Conservation (phyloP, 2,329 filamentous ascomycete genomes). For the Fusarium oligoseptatum region DNA sequence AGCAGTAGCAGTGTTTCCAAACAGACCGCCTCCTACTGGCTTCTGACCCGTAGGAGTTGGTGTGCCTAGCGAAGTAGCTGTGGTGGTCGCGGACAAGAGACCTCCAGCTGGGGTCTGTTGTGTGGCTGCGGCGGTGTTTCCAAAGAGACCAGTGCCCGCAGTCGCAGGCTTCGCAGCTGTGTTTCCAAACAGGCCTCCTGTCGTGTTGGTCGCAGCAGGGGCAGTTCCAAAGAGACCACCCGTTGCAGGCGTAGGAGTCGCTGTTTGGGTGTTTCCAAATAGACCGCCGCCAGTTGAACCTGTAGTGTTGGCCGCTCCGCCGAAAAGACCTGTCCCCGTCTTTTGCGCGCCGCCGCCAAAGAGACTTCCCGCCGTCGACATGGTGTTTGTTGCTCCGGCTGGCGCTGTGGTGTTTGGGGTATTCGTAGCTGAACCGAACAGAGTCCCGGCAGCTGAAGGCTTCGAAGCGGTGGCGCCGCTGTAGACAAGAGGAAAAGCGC, state of each 20-base stretch:
- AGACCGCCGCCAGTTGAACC: conserved; percentile 38
- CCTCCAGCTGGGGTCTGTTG: neutral
- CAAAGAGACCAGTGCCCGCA: neutral
- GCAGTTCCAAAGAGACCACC: neutral
- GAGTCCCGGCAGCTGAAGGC: conserved; percentile 52
- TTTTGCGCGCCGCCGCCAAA: conserved; percentile 45
- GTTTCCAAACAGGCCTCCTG: neutral
- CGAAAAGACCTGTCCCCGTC: conserved; percentile 49
- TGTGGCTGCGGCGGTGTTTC: neutral
- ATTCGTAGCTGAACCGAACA: conserved; percentile 53
- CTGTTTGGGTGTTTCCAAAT: conserved; percentile 47
- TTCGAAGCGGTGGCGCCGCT: conserved; percentile 48
- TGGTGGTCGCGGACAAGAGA: neutral
- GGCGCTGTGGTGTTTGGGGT: conserved; percentile 45
- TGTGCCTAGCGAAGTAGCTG: neutral
- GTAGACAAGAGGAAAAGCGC: conserved; percentile 7
- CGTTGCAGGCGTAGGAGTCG: neutral
- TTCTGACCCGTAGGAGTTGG: neutral
- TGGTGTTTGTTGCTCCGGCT: conserved; percentile 46
- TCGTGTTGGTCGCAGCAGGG: neutral
- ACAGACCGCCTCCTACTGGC: conserved; percentile 45
- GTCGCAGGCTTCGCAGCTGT: neutral
- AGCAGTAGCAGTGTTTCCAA: conserved; percentile 46
- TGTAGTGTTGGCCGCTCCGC: conserved; percentile 43
- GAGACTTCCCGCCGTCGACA: conserved; percentile 54